Conservation (phyloP, 345 rosid genomes). For the Triadica sebifera region DNA sequence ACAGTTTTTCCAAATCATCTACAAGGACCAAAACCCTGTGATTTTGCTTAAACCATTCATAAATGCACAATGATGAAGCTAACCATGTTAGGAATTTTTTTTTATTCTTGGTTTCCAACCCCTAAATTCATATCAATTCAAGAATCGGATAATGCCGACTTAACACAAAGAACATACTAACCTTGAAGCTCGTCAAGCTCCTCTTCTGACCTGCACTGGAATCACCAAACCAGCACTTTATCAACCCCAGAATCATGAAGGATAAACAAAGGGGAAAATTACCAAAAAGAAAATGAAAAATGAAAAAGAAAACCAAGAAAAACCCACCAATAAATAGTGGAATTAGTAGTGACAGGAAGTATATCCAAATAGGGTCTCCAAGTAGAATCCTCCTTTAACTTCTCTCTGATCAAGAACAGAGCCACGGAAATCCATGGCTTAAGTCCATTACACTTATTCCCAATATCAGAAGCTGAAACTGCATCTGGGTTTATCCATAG, state of each 20-base stretch:
- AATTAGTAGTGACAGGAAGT: constrained; percentile 71
- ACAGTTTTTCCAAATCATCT: not conserved
- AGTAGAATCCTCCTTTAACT: constrained; percentile 50
- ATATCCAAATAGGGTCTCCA: constrained; percentile 79
- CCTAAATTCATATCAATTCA: not conserved
- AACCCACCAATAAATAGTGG: constrained; percentile 86
- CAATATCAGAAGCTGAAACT: constrained; percentile 73
- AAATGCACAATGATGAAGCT: not conserved
- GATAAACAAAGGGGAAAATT: not conserved
- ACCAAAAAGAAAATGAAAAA: not conserved
- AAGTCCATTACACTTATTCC: constrained; percentile 59
- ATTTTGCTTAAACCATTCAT: not conserved
- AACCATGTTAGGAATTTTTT: not conserved
- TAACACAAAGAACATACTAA: constrained; percentile 17
- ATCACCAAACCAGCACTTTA: constrained; percentile 35
- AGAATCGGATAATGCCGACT: not conserved
- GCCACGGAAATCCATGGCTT: constrained; percentile 93
- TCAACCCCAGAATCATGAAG: constrained; percentile 27
- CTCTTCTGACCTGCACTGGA: constrained; percentile 98
- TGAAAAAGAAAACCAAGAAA: constrained; percentile 27
- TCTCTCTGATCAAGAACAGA: constrained; percentile 76
- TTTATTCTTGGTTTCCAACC: not conserved
- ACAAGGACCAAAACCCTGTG: not conserved
- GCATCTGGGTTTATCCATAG: constrained; percentile 86
- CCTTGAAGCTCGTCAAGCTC: constrained; percentile 94